Conservation (phyloP, 768 basidiomycete species). For the Lentinula detonsa region DNA sequence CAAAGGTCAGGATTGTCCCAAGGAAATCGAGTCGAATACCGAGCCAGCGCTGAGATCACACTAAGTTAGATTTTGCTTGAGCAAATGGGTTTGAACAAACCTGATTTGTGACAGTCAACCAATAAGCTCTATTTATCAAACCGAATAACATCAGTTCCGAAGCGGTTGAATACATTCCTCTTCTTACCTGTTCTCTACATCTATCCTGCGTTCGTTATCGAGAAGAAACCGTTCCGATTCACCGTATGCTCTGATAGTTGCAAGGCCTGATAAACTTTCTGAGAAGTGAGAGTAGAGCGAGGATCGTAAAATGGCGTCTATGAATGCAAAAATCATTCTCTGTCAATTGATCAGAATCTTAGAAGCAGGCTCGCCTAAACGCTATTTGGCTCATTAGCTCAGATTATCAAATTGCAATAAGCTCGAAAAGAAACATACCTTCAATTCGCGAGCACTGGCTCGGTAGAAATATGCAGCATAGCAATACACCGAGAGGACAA, state of each 20-base stretch:
- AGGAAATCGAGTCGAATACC: slow-evolving; percentile 87
- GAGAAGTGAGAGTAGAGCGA: slow-evolving; percentile 90
- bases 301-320: slow-evolving; percentile 81
- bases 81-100: slow-evolving; percentile 19
- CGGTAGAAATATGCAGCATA: slow-evolving; percentile 81
- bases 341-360: not conserved
- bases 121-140: slow-evolving; percentile 59
- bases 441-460: slow-evolving; percentile 80
- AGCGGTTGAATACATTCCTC: not conserved
- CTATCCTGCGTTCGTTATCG: slow-evolving; percentile 72
- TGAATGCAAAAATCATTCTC: not conserved
- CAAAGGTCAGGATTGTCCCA: slow-evolving; percentile 64
- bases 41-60: slow-evolving; percentile 62
- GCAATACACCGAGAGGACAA: slow-evolving; percentile 53
- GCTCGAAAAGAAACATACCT: slow-evolving; percentile 33
- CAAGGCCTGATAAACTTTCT: slow-evolving; percentile 80
- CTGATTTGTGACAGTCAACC: slow-evolving; percentile 82
- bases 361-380: slow-evolving; percentile 38
- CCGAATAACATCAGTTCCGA: not conserved
- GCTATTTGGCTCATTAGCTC: slow-evolving; percentile 22
- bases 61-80: not conserved
- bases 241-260: slow-evolving; percentile 86
- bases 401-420: not conserved
- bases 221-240: slow-evolving; percentile 68
- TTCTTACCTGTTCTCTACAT: slow-evolving; percentile 73